Percentiles rank a stretch among this genome's conserved stretches.
Evolutionary conservation across 2,329 filamentous ascomycete species (phyloP).

Genomic region (Massarina eburnea): DNA sequence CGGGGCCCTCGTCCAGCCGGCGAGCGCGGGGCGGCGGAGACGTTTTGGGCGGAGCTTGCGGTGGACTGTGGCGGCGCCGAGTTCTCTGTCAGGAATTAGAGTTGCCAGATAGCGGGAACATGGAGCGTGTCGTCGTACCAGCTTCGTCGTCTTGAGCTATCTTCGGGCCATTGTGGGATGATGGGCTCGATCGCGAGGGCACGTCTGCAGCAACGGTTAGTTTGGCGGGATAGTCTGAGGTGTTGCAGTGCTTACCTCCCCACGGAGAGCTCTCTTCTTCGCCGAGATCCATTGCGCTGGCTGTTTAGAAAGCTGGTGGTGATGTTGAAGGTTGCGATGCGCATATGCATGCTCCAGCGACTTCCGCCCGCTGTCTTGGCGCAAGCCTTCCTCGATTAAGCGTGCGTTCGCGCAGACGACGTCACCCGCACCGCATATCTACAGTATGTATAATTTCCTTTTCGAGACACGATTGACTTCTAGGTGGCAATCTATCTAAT

Average conservation of each 20-base stretch:
- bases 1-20: conserved; percentile 54
- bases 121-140: conserved; percentile 12
- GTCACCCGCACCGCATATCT: too few species aligned
- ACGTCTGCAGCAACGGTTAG: conserved; percentile 43
- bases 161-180: conserved; percentile 44
- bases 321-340: conserved; percentile 5
- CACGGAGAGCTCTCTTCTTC: conserved; percentile 47
- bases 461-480: too few species aligned
- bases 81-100: conserved; percentile 12
- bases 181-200: conserved; percentile 46
- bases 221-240: background rate
- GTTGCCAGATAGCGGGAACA: background rate
- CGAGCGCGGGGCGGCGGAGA: conserved; percentile 48
- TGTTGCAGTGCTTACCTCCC: conserved; percentile 36
- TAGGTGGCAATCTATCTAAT: too few species aligned
- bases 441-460: too few species aligned
- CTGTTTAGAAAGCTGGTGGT: conserved; percentile 11
- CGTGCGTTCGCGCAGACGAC: too few species aligned
- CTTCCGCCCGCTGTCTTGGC: conserved; percentile 11
- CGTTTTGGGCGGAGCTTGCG: conserved; percentile 35
- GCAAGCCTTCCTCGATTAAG: background rate
- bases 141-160: conserved; percentile 36
- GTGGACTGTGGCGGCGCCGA: conserved; percentile 18
- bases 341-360: background rate
- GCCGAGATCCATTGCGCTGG: conserved; percentile 44